phyloP scores from a whole-genome alignment of 176 grass and related monocot species.

The Musa schizocarpa region DNA sequence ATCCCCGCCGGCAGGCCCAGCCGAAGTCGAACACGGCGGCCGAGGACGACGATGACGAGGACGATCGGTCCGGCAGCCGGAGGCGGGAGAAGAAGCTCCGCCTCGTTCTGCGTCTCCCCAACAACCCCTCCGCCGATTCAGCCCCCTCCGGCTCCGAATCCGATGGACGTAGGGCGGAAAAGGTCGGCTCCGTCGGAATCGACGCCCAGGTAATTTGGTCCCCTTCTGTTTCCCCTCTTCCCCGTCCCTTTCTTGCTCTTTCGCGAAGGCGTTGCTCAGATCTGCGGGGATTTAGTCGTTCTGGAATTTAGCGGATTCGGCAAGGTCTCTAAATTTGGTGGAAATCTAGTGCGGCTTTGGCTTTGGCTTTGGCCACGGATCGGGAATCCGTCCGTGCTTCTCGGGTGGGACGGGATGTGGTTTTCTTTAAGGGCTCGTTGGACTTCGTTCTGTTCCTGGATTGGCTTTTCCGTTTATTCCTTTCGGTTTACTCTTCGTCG shows the following conservation, averaged over 20 bases:
- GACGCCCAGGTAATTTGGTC: constrained; percentile 2
- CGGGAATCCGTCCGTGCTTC: background rate
- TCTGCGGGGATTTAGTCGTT: constrained; percentile 1
- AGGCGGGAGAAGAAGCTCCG: constrained; percentile 89
- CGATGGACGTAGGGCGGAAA: constrained; percentile 1
- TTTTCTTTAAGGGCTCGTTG: background rate
- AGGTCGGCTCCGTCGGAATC: background rate
- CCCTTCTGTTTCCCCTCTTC: too few species aligned
- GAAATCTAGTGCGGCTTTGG: background rate
- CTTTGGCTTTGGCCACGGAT: background rate
- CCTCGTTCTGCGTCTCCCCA: constrained; percentile 34
- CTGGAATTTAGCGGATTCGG: background rate
- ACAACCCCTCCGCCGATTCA: constrained; percentile 19
- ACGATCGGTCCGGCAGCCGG: constrained; percentile 15
- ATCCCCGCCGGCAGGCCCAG: constrained; percentile 14
- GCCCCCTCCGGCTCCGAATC: constrained; percentile 37
- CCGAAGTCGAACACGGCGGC: background rate
- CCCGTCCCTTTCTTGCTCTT: background rate
- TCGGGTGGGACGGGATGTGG: background rate
- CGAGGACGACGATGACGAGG: constrained; percentile 1
- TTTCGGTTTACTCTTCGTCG: constrained; percentile 9
- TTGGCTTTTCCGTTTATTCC: constrained; percentile 30
- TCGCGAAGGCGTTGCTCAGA: background rate
- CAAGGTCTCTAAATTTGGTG: background rate
- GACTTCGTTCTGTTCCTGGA: constrained; percentile 14